These are phyloP conservation scores for Nidularia sp. DNA, from an alignment of 768 basidiomycete species.

Conservation along the genomic window DNA sequence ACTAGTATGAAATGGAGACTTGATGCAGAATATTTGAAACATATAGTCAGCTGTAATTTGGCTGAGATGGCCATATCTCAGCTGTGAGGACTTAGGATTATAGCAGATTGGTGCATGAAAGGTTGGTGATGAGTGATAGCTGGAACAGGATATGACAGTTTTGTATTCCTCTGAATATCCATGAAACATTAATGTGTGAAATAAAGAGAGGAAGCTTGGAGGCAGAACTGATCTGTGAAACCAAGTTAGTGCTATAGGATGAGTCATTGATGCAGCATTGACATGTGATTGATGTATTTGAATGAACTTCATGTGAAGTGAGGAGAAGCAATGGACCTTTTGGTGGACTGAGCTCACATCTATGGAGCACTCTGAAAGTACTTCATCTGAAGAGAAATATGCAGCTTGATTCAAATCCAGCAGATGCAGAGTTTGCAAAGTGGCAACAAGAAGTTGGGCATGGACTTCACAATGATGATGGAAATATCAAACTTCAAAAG, in stretches of 20 bases:
- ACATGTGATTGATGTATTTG: slow-evolving; percentile 27
- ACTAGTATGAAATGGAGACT: no score
- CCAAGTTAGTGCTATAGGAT: not conserved
- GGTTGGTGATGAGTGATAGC: no score
- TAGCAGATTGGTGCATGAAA: no score
- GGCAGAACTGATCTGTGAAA: no score
- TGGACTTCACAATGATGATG: slow-evolving; percentile 1
- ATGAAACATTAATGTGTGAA: no score
- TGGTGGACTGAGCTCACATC: slow-evolving; percentile 29
- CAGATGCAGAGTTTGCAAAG: slow-evolving; percentile 4
- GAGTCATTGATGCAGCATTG: slow-evolving; percentile 29
- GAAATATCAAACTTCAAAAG: slow-evolving; percentile 5
- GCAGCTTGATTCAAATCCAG: slow-evolving; percentile 16
- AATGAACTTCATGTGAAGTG: slow-evolving; percentile 28
- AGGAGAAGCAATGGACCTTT: slow-evolving; percentile 18
- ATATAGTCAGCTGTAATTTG: no score
- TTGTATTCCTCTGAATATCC: no score
- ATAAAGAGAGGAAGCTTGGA: no score
- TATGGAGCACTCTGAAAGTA: slow-evolving; percentile 29
- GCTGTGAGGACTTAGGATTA: no score
- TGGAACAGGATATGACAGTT: no score
- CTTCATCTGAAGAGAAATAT: slow-evolving; percentile 33
- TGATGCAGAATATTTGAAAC: no score
- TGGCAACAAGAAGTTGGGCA: slow-evolving; percentile 10
- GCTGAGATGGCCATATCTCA: no score